Conservation (phyloP, 306 rosid genomes). For the Pyrus betulifolia region DNA sequence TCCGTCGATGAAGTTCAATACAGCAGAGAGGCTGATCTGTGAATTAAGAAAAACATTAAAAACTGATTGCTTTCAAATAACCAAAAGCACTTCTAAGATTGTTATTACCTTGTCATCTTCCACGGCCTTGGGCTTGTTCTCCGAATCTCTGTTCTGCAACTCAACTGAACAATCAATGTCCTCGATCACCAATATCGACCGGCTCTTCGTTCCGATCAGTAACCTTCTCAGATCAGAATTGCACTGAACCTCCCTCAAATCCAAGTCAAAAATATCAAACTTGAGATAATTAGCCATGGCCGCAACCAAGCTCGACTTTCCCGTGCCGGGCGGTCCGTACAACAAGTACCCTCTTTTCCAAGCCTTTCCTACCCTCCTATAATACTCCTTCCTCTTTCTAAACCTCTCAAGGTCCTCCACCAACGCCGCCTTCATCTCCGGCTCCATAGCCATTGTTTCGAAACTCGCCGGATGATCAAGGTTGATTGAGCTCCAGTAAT, state of each 20-base stretch:
- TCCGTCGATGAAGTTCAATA: constrained; percentile 55
- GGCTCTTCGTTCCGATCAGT: constrained; percentile 38
- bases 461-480: constrained; percentile 49
- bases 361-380: constrained; percentile 49
- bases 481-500: constrained; percentile 44
- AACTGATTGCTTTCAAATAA: background rate
- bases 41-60: background rate
- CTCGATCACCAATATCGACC: constrained; percentile 49
- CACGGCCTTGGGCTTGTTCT: background rate
- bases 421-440: constrained; percentile 26
- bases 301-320: constrained; percentile 52
- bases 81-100: too few species aligned
- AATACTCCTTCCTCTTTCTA: constrained; percentile 39
- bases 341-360: constrained; percentile 54
- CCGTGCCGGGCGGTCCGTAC: constrained; percentile 53
- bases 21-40: constrained; percentile 44
- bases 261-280: constrained; percentile 48
- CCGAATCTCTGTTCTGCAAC: constrained; percentile 32
- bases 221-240: constrained; percentile 52
- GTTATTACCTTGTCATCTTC: constrained; percentile 38
- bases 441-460: constrained; percentile 40
- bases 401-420: constrained; percentile 38
- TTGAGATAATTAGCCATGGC: constrained; percentile 55
- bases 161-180: constrained; percentile 55
- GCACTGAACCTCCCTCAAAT: constrained; percentile 48